Evolutionary conservation across 345 rosid genomes (phyloP).

Genomic region (Euphorbia lathyris): DNA sequence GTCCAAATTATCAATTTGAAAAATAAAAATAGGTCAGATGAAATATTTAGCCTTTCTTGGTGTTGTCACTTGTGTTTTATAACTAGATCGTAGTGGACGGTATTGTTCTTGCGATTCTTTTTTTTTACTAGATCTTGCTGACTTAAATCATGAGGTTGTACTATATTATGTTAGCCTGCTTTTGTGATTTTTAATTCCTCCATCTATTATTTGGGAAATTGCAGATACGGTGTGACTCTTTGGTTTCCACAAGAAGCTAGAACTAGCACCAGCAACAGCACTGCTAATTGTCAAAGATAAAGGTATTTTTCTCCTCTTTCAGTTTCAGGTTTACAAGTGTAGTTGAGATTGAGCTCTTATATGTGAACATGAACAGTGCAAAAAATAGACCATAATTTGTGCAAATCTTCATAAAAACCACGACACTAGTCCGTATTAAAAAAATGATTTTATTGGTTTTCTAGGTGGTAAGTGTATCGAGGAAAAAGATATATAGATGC

Average conservation of each 20-base stretch:
- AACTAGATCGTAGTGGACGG: not conserved
- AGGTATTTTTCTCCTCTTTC: too few relatives aligned
- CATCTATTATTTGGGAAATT: conserved; percentile 15
- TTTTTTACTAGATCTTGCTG: not conserved
- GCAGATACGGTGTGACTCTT: conserved; percentile 78
- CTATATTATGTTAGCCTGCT: too few relatives aligned
- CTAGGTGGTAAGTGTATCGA: conserved; percentile 61
- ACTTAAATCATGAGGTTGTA: not conserved
- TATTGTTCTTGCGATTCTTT: too few relatives aligned
- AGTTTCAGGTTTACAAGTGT: too few relatives aligned
- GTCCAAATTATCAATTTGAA: not conserved
- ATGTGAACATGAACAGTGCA: not conserved
- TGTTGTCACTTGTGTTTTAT: not conserved
- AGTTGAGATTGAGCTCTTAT: too few relatives aligned
- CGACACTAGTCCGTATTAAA: not conserved
- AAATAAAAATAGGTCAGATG: not conserved
- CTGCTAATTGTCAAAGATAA: too few relatives aligned
- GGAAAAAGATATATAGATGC: conserved; percentile 96
- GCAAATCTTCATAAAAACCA: not conserved
- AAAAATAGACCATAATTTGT: not conserved
- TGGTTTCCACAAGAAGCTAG: conserved; percentile 69
- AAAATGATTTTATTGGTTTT: conserved; percentile 16
- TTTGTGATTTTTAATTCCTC: not conserved
- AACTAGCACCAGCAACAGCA: too few relatives aligned
- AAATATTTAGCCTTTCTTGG: not conserved